These are phyloP conservation scores for Cryphonectria japonica DNA, from an alignment of 2,329 filamentous ascomycete genomes.

Conservation along the genomic window DNA sequence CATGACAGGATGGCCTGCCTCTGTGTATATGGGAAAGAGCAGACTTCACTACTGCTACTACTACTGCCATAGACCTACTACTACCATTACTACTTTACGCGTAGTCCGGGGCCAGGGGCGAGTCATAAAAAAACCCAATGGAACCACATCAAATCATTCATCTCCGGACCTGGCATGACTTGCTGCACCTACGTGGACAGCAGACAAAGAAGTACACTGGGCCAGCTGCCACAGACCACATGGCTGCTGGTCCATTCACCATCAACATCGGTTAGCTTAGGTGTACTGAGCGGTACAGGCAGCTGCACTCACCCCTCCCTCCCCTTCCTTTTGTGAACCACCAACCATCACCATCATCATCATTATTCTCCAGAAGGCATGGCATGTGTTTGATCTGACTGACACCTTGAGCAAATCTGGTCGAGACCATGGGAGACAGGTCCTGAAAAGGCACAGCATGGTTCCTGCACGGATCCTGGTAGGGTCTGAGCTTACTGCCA, in stretches of 20 bases:
- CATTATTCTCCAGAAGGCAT: background rate
- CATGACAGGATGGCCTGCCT: no score
- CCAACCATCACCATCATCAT: no score
- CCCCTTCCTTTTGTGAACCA: no score
- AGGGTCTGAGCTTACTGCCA: background rate
- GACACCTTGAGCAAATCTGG: background rate
- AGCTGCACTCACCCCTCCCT: background rate
- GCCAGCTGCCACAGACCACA: background rate
- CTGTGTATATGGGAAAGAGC: background rate
- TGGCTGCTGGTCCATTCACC: background rate
- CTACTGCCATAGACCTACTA: no score
- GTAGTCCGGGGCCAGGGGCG: background rate
- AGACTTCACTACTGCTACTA: background rate
- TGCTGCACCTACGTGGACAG: background rate
- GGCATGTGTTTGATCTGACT: background rate
- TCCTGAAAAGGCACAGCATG: background rate
- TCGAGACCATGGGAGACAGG: background rate
- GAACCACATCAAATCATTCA: slow-evolving; percentile 11
- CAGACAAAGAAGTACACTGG: background rate
- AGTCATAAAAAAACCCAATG: background rate
- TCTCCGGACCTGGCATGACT: background rate
- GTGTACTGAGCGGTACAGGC: background rate
- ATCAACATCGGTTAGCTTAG: background rate
- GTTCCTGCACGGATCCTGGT: background rate
- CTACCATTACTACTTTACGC: background rate